These are phyloP conservation scores for Solanum etuberosum DNA, from an alignment of 257 asterid species.

Conservation along the genomic window DNA sequence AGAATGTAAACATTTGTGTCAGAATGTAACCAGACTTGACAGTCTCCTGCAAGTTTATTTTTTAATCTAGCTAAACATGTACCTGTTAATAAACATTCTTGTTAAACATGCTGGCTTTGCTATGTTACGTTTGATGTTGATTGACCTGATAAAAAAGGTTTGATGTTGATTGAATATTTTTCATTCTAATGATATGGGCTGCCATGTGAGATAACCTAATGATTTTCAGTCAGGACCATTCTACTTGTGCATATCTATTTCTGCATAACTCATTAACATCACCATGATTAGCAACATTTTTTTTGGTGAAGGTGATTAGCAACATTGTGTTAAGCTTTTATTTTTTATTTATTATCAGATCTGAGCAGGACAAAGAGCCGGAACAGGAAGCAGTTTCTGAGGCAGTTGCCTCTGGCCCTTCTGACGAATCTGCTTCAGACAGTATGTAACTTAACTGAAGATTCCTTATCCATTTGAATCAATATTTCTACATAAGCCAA, in stretches of 20 bases:
- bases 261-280: background rate
- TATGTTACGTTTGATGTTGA: background rate
- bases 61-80: background rate
- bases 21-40: background rate
- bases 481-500: background rate
- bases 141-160: background rate
- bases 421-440: constrained; percentile 65
- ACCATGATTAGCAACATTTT: background rate
- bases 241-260: background rate
- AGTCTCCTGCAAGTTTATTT: background rate
- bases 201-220: background rate
- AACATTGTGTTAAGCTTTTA: background rate
- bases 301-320: background rate
- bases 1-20: background rate
- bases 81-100: background rate
- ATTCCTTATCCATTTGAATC: background rate
- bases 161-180: background rate
- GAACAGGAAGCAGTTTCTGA: constrained; percentile 67
- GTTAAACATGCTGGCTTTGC: background rate
- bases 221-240: background rate
- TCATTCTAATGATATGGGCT: background rate
- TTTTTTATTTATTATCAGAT: constrained; percentile 31
- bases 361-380: constrained; percentile 99
- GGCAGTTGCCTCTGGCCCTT: constrained; percentile 50
- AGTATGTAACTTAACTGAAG: constrained; percentile 25